These are phyloP conservation scores for Ruellia speciosa DNA, from an alignment of 305 asterid species.

Conservation along the genomic window DNA sequence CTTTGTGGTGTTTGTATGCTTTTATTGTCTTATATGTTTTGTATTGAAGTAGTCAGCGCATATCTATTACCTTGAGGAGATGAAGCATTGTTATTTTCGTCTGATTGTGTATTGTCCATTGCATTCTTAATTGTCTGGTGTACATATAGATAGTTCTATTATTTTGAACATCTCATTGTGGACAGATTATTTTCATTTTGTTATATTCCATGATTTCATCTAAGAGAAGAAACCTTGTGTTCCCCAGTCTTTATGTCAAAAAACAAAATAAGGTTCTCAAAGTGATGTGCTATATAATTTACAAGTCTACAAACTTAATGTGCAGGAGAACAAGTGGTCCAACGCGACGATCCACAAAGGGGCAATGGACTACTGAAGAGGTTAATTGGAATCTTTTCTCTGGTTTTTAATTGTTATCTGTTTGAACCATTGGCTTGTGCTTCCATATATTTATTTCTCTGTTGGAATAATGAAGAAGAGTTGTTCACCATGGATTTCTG, in stretches of 20 bases:
- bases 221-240: conserved; percentile 4
- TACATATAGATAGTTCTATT: not conserved
- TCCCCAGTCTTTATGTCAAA: not conserved
- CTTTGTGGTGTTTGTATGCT: conserved; percentile 14
- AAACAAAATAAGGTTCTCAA: not conserved
- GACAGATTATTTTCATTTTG: not conserved
- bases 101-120: not conserved
- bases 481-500: not conserved
- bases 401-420: conserved; percentile 1
- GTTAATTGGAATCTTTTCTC: conserved; percentile 31
- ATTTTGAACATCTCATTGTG: conserved; percentile 3
- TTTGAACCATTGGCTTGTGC: conserved; percentile 10
- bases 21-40: conserved; percentile 3
- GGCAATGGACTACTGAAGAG: conserved; percentile 98
- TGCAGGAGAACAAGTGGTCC: conserved; percentile 91
- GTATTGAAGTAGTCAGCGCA: conserved; percentile 1
- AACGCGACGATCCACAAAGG: conserved; percentile 96
- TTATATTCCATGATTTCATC: conserved; percentile 1
- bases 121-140: conserved; percentile 1
- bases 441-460: not conserved
- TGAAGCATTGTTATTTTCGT: not conserved
- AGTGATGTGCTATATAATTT: conserved; percentile 4
- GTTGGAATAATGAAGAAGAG: not conserved
- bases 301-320: conserved; percentile 10
- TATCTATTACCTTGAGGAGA: conserved; percentile 3